Evolutionary conservation across 2,329 filamentous ascomycete species (phyloP).

Genomic region (Penicillium polonicum): DNA sequence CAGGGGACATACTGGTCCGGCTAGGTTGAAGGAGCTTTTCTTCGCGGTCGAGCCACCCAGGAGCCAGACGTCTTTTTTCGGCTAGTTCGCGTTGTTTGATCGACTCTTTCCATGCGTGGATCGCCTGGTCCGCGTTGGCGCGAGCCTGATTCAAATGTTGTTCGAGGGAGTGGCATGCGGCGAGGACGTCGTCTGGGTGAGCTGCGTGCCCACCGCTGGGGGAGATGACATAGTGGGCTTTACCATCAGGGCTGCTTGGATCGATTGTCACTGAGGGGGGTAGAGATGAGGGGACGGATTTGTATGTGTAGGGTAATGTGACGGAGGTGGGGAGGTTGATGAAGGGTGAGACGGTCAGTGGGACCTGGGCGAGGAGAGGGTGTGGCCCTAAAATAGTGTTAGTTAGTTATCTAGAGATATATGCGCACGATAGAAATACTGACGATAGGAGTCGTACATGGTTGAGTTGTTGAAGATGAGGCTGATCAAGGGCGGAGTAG

Average conservation of each 20-base stretch:
- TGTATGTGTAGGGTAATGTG: conserved; percentile 94
- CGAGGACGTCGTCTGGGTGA: conserved; percentile 80
- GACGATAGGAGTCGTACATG: conserved; percentile 50
- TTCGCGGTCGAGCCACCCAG: conserved; percentile 63
- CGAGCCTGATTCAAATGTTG: conserved; percentile 70
- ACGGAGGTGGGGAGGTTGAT: conserved; percentile 84
- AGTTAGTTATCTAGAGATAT: conserved; percentile 1
- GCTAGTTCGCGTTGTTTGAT: conserved; percentile 59
- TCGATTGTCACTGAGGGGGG: conserved; percentile 67
- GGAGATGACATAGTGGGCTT: conserved; percentile 74
- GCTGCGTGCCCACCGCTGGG: conserved; percentile 76
- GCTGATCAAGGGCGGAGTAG: conserved; percentile 7
- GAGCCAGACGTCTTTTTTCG: conserved; percentile 63
- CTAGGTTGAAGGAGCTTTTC: conserved; percentile 59
- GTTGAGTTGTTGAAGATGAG: conserved; percentile 4
- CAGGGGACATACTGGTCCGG: conserved; percentile 17
- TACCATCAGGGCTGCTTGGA: conserved; percentile 40
- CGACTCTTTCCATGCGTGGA: conserved; percentile 68
- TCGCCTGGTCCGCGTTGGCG: conserved; percentile 62
- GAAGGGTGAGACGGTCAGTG: conserved; percentile 91
- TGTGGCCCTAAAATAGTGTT: conserved; percentile 61
- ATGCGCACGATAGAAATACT: conserved; percentile 17
- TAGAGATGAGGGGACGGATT: conserved; percentile 79
- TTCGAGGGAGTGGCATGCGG: conserved; percentile 75
- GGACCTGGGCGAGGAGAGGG: conserved; percentile 85